These are phyloP conservation scores for Scytalidium sp. DNA, from an alignment of 2,329 filamentous ascomycete species.

Conservation along the genomic window DNA sequence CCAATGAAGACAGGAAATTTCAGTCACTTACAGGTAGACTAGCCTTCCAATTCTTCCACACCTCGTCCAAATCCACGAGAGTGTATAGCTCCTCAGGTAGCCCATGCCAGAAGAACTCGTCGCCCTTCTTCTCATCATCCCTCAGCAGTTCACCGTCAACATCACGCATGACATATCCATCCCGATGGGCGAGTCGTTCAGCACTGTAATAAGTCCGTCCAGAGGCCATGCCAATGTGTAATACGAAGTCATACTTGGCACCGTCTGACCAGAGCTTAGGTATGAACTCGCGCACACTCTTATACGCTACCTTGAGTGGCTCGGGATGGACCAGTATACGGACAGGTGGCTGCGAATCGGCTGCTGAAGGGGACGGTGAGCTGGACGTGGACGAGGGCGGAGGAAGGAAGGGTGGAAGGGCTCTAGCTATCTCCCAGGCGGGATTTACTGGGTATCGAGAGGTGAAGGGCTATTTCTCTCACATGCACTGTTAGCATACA, in stretches of 20 bases:
- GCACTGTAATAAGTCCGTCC: conserved; percentile 65
- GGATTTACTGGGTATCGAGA: conserved; percentile 71
- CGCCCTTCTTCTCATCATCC: conserved; percentile 43
- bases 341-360: conserved; percentile 40
- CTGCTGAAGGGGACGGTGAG: conserved; percentile 27
- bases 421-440: conserved; percentile 72
- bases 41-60: conserved; percentile 53
- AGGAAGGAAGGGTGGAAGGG: conserved; percentile 64
- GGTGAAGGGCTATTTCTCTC: conserved; percentile 64
- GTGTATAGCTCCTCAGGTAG: conserved; percentile 54
- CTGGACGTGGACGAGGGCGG: conserved; percentile 30
- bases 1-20: background rate
- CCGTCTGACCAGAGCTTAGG: conserved; percentile 48
- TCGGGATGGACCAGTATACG: conserved; percentile 63
- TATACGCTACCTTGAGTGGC: conserved; percentile 70
- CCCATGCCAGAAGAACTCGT: conserved; percentile 51
- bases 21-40: conserved; percentile 44
- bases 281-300: conserved; percentile 58
- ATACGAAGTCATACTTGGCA: conserved; percentile 56
- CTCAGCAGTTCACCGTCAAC: conserved; percentile 60
- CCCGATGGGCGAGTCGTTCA: conserved; percentile 67
- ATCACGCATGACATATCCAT: conserved; percentile 69
- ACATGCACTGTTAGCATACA: conserved; percentile 1
- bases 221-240: conserved; percentile 79
- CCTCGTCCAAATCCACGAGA: conserved; percentile 54